phyloP scores from a whole-genome alignment of 306 rosid species.

The Vicia villosa region DNA sequence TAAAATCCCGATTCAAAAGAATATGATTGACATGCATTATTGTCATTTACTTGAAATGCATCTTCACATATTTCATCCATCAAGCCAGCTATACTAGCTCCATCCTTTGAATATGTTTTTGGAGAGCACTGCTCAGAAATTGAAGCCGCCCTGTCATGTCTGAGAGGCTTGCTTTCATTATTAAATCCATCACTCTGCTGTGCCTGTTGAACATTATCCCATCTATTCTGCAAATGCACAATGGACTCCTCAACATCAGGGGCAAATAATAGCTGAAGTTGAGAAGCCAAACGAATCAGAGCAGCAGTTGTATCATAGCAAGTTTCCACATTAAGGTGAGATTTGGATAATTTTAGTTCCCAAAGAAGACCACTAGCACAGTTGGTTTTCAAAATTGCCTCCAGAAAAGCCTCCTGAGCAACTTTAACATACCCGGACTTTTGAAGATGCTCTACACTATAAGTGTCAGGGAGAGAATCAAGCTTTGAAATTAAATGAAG shows the following conservation, averaged over 20 bases:
- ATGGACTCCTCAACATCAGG: conserved; percentile 93
- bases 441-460: conserved; percentile 66
- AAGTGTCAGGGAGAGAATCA: conserved; percentile 52
- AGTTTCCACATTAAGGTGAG: conserved; percentile 73
- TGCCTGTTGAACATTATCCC: conserved; percentile 78
- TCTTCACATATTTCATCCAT: conserved; percentile 92
- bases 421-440: conserved; percentile 80
- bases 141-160: conserved; percentile 42
- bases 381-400: conserved; percentile 76
- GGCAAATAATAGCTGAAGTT: conserved; percentile 88
- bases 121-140: conserved; percentile 51
- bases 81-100: conserved; percentile 56
- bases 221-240: conserved; percentile 91
- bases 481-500: conserved; percentile 53
- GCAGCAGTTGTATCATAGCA: conserved; percentile 83
- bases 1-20: conserved; percentile 46
- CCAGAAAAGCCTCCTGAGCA: conserved; percentile 79
- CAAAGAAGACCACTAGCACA: conserved; percentile 74
- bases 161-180: conserved; percentile 40
- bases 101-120: conserved; percentile 42
- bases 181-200: conserved; percentile 55
- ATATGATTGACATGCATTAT: conserved; percentile 42
- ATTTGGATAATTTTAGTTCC: conserved; percentile 79
- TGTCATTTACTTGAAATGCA: conserved; percentile 60
- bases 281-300: conserved; percentile 78